phyloP scores from a whole-genome alignment of 495 filamentous ascomycete genomes.

The Trichoderma orchidacearum region DNA sequence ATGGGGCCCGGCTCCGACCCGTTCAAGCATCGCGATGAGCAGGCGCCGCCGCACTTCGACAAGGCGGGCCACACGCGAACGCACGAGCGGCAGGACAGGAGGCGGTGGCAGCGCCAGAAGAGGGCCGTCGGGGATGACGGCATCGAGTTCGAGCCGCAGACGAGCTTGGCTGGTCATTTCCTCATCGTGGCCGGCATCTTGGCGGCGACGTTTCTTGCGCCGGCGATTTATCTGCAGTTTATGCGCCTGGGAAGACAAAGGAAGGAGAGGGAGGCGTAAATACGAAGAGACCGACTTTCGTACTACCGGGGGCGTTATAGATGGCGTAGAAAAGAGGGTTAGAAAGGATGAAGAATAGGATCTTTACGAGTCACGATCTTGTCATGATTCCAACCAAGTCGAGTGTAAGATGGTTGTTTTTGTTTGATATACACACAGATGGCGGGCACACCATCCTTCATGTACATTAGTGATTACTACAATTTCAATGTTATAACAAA shows the following conservation, averaged over 20 bases:
- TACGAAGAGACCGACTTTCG: too few species aligned
- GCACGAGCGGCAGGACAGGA: slow-evolving; percentile 27
- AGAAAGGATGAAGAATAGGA: too few species aligned
- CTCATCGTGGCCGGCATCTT: slow-evolving; percentile 24
- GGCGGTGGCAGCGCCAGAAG: slow-evolving; percentile 12
- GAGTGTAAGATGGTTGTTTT: too few species aligned
- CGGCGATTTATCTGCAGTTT: slow-evolving; percentile 12
- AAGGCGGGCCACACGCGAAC: slow-evolving; percentile 49
- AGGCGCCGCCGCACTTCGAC: slow-evolving; percentile 46
- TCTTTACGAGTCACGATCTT: too few species aligned
- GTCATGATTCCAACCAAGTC: too few species aligned
- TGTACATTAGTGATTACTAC: neutral
- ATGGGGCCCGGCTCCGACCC: slow-evolving; percentile 34
- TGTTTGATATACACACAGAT: too few species aligned
- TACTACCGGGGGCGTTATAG: too few species aligned
- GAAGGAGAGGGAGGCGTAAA: neutral
- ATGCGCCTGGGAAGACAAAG: slow-evolving; percentile 2
- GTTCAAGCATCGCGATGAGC: slow-evolving; percentile 46
- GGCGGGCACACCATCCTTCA: neutral
- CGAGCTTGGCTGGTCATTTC: slow-evolving; percentile 22
- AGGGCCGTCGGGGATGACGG: slow-evolving; percentile 3
- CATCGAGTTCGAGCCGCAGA: slow-evolving; percentile 8
- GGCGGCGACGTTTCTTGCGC: slow-evolving; percentile 19
- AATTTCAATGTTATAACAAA: too few species aligned
- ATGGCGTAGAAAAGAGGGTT: neutral